A percentile compares a stretch with the other conserved stretches of the same genome.
phyloP scores from a whole-genome alignment of 495 filamentous ascomycete species.

The Cetradonia linearis region DNA sequence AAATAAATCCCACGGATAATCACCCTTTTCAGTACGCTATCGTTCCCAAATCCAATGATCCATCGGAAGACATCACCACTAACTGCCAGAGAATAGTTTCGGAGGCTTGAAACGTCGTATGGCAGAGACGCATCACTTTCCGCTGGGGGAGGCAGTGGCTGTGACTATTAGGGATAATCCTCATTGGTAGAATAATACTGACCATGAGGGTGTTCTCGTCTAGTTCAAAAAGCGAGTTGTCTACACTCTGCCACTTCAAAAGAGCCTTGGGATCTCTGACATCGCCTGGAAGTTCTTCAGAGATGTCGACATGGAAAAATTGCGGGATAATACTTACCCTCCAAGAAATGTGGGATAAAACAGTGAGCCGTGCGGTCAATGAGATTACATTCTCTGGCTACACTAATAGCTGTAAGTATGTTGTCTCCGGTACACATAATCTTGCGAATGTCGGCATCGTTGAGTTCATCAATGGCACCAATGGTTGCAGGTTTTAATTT shows the following conservation, averaged over 20 bases:
- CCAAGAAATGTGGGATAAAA: slow-evolving; percentile 79
- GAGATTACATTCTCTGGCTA: slow-evolving; percentile 84
- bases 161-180: slow-evolving; percentile 26
- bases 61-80: slow-evolving; percentile 93
- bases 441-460: slow-evolving; percentile 71
- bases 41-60: slow-evolving; percentile 81
- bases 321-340: slow-evolving; percentile 41
- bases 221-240: slow-evolving; percentile 64
- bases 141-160: slow-evolving; percentile 60
- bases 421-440: slow-evolving; percentile 99
- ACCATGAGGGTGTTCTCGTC: slow-evolving; percentile 68
- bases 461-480: slow-evolving; percentile 70
- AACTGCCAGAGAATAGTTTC: slow-evolving; percentile 79
- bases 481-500: slow-evolving; percentile 83
- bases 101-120: slow-evolving; percentile 64
- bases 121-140: slow-evolving; percentile 74
- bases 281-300: slow-evolving; percentile 36
- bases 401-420: slow-evolving; percentile 92
- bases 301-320: slow-evolving; percentile 11
- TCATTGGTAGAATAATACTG: slow-evolving; percentile 19
- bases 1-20: slow-evolving; percentile 18
- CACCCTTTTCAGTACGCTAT: slow-evolving; percentile 62
- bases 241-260: slow-evolving; percentile 84
- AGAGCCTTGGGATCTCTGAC: slow-evolving; percentile 55
- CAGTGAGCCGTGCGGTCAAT: slow-evolving; percentile 73